phyloP scores from a whole-genome alignment of 768 basidiomycete genomes.

The Exidia glandulosa region DNA sequence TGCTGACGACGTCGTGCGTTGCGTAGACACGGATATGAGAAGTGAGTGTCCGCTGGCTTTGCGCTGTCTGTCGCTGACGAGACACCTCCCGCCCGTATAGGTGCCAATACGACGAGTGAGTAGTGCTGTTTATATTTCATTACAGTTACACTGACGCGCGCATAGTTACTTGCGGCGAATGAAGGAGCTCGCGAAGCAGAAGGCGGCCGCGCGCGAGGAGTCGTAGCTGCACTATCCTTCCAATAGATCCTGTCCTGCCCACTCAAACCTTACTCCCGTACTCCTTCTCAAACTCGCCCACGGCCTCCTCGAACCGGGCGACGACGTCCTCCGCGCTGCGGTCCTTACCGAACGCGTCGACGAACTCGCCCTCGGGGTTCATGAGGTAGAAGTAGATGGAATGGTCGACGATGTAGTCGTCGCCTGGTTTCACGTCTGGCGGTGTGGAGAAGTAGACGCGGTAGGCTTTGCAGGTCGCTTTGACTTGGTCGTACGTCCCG shows the following conservation, averaged over 20 bases:
- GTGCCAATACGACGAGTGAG: constrained; percentile 93
- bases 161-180: constrained; percentile 77
- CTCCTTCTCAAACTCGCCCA: constrained; percentile 28
- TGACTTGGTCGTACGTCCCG: constrained; percentile 75
- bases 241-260: neutral
- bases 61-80: neutral
- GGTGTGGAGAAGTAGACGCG: constrained; percentile 98
- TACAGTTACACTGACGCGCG: neutral
- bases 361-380: constrained; percentile 89
- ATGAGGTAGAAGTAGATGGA: constrained; percentile 97
- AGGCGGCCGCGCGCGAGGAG: constrained; percentile 18
- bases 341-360: constrained; percentile 91
- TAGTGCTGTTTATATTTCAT: constrained; percentile 11
- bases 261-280: neutral
- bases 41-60: too few species aligned
- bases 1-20: too few species aligned
- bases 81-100: too few species aligned
- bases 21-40: constrained; percentile 32
- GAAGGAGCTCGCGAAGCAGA: constrained; percentile 71
- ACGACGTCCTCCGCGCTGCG: constrained; percentile 59
- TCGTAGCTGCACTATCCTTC: neutral
- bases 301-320: constrained; percentile 45
- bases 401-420: constrained; percentile 96
- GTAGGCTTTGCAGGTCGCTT: constrained; percentile 86
- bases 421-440: constrained; percentile 65